Evolutionary conservation across 106 monocot genomes (phyloP).

Genomic region (Allium fistulosum): DNA sequence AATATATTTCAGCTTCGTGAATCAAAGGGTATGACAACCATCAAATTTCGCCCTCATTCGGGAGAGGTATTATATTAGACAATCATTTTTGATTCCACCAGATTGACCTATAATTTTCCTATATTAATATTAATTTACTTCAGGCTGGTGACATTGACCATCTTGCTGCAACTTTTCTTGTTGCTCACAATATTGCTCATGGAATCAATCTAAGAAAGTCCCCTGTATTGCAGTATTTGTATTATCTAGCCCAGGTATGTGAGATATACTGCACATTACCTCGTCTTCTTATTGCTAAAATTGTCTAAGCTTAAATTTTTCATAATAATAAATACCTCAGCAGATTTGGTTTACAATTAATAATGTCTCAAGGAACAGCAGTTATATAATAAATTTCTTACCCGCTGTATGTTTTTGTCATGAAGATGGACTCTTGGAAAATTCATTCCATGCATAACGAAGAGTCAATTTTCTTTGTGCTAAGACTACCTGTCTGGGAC

Average conservation of each 20-base stretch:
- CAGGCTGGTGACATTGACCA: slow-evolving; percentile 98
- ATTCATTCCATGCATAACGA: no score
- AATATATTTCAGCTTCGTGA: slow-evolving; percentile 70
- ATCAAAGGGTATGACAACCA: slow-evolving; percentile 95
- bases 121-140: neutral
- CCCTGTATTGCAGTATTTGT: slow-evolving; percentile 94
- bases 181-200: slow-evolving; percentile 82
- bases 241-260: slow-evolving; percentile 94
- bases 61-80: slow-evolving; percentile 58
- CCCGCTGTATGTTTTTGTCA: neutral
- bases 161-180: slow-evolving; percentile 93
- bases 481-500: neutral
- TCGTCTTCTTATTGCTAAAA: no score
- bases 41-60: slow-evolving; percentile 95
- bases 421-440: neutral
- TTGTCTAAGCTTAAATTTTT: neutral
- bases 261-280: neutral
- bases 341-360: neutral
- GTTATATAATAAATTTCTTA: neutral
- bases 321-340: neutral
- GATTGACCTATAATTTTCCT: neutral
- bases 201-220: slow-evolving; percentile 91
- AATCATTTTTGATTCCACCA: neutral
- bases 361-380: neutral
- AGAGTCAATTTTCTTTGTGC: no score